Conservation (phyloP, 768 basidiomycete genomes). For the Filobasidium wieringae region DNA sequence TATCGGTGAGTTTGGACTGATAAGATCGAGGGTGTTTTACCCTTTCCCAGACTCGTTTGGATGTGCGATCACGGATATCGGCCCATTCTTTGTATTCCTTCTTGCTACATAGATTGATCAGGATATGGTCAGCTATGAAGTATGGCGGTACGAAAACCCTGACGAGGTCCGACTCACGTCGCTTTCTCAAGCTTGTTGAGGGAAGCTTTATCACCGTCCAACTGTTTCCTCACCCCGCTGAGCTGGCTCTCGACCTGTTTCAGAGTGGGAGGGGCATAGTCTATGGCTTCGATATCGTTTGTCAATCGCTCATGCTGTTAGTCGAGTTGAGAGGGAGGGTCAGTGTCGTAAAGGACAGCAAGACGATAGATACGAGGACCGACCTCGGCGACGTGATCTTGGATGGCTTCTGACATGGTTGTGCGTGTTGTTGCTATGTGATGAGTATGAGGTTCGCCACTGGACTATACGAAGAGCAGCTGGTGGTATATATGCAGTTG, state of each 20-base stretch:
- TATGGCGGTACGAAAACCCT: too few relatives aligned
- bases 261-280: constrained; percentile 11
- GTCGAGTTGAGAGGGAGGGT: not conserved
- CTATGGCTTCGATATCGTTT: constrained; percentile 7
- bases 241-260: constrained; percentile 8
- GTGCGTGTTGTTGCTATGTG: too few relatives aligned
- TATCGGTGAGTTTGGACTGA: constrained; percentile 7
- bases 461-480: too few relatives aligned
- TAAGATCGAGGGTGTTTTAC: constrained; percentile 7
- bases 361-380: not conserved
- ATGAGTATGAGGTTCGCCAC: too few relatives aligned
- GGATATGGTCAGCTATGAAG: not conserved
- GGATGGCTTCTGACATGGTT: constrained; percentile 7
- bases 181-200: constrained; percentile 4
- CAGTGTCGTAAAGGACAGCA: not conserved
- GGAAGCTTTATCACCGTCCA: not conserved
- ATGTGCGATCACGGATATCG: constrained; percentile 10
- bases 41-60: constrained; percentile 11
- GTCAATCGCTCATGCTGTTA: constrained; percentile 4
- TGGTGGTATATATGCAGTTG: too few relatives aligned
- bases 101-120: constrained; percentile 4
- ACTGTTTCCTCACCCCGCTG: not conserved
- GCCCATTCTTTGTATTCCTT: constrained; percentile 13
- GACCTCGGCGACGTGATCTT: constrained; percentile 8
- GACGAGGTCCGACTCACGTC: constrained; percentile 5